Base-by-base conservation (phyloP, 179 eudicot species). In the Spergularia azorica region DNA sequence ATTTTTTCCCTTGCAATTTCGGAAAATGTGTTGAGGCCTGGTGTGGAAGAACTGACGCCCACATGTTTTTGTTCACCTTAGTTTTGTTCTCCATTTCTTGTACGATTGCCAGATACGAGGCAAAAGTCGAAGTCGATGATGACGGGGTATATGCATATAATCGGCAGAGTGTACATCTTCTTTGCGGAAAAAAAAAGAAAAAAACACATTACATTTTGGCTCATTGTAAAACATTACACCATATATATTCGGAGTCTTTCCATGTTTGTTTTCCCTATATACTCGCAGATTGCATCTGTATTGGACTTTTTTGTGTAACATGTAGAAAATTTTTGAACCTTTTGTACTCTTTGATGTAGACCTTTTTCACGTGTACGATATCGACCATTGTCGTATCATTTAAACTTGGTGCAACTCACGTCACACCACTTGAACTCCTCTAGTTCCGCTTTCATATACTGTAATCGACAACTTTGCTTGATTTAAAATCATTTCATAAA, bases 21-120 rank as follows among this genome's bases (percentile, higher is more conserved):
- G 63, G 71, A 70, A 67, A 80, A 70, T 70, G 74, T 74, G 67
- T 74, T 9, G 67, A 79, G 77, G 77, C 79, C 76, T 52, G 52
- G 74, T 79, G 75, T 79, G 74, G 78, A 70, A 26, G 60, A 73
- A 56, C 63, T 16, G 38, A 71, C 63, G 74, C 74, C 74, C 74
- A 71, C 74, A 56, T 71, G 63, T 71, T 70, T 71, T 16, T 16
- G 32, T 36, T 71, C 74, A 71, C 63, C 6, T 71, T 68, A 48
- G 72, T 68, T 68, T 68, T 71, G 21, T 71, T 71, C 54, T 26
- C 63, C 4, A 71, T 56, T 56, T 56, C 62, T 56, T 38, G 74
- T 38, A 71, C 51, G 38, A 65, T 63, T 26, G 72, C 60, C 76
- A 60, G 57, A 74, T 74, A 63, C 12, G 36, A 56, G 63, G 77